Evolutionary conservation across 306 rosid genomes (phyloP).

Genomic region (Ormosia semicastrata): DNA sequence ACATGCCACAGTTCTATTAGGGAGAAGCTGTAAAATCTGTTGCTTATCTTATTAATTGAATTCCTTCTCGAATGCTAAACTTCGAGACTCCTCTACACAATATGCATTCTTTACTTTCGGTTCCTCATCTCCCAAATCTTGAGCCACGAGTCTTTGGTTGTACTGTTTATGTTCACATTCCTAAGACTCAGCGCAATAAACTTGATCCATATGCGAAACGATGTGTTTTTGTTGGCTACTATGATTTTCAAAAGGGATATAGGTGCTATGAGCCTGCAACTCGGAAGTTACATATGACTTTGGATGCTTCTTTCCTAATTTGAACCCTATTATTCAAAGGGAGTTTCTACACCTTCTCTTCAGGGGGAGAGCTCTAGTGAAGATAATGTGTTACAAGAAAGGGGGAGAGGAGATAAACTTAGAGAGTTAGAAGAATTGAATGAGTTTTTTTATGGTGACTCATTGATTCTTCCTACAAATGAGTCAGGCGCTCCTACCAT

Average conservation of each 20-base stretch:
- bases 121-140: not conserved
- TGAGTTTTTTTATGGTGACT: no score
- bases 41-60: not conserved
- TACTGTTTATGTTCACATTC: not conserved
- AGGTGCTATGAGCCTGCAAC: not conserved
- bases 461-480: no score
- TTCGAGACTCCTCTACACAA: not conserved
- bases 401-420: not conserved
- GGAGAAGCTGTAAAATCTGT: not conserved
- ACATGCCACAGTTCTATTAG: not conserved
- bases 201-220: not conserved
- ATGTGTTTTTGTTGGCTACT: constrained; percentile 8
- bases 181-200: not conserved
- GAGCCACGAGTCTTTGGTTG: not conserved
- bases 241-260: not conserved
- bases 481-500: no score
- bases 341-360: not conserved
- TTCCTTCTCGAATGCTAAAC: not conserved
- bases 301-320: not conserved
- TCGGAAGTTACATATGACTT: not conserved
- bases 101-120: not conserved
- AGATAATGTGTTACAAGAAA: not conserved
- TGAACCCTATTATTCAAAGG: not conserved
- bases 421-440: not conserved
- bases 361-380: not conserved